phyloP scores from a whole-genome alignment of 192 early-diverging fungal genomes.

The Anaeromyces robustus region DNA sequence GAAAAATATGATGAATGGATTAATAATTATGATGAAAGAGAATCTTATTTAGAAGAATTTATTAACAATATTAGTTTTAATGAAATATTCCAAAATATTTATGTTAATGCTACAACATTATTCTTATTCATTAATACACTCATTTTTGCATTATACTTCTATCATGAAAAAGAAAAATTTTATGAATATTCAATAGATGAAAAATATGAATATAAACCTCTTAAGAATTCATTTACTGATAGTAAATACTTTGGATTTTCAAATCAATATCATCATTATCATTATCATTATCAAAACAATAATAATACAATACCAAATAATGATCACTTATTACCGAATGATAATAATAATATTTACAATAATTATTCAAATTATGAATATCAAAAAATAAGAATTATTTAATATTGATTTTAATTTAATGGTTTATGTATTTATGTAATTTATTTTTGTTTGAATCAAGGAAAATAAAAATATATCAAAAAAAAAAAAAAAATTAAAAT shows the following conservation, averaged over 20 bases:
- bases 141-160: background rate
- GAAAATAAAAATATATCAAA: too few species aligned
- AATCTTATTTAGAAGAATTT: background rate
- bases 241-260: too few species aligned
- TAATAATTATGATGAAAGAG: background rate
- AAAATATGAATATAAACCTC: background rate
- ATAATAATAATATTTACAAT: background rate
- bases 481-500: too few species aligned
- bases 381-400: background rate
- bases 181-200: background rate
- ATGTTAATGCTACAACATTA: background rate
- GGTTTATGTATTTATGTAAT: too few species aligned
- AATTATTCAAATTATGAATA: background rate
- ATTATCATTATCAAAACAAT: too few species aligned
- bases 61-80: background rate
- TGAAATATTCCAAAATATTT: background rate
- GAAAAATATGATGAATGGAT: background rate
- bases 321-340: background rate
- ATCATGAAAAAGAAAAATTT: background rate
- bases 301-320: too few species aligned
- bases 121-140: background rate
- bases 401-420: background rate
- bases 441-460: too few species aligned
- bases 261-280: too few species aligned
- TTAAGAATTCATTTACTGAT: too few species aligned